phyloP scores from a whole-genome alignment of 345 rosid species.

The Eucalyptus marginata region DNA sequence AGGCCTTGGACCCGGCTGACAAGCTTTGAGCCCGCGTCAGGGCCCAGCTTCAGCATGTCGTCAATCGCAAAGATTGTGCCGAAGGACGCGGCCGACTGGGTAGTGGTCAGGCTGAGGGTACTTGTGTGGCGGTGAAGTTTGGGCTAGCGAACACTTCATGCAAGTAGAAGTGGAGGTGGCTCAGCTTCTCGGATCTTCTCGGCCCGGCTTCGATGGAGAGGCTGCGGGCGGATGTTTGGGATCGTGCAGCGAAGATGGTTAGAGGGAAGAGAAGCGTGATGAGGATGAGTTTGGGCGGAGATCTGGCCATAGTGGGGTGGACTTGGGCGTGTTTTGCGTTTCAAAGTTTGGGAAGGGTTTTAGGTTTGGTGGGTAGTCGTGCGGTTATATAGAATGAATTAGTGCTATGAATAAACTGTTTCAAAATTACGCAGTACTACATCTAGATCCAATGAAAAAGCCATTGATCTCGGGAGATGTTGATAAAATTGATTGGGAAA shows the following conservation, averaged over 20 bases:
- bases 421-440: background rate
- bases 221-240: background rate
- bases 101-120: background rate
- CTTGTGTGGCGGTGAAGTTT: background rate
- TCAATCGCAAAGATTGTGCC: slow-evolving; percentile 2
- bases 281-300: background rate
- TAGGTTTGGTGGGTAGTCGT: background rate
- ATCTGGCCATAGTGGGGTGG: background rate
- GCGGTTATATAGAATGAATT: background rate
- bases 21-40: background rate
- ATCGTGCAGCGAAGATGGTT: background rate
- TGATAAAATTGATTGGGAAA: background rate
- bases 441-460: background rate
- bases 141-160: background rate
- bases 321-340: background rate
- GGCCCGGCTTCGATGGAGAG: background rate
- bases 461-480: background rate
- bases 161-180: slow-evolving; percentile 1
- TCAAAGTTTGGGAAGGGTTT: background rate
- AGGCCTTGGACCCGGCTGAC: slow-evolving; percentile 19
- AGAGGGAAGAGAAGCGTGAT: background rate
- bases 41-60: slow-evolving; percentile 3
- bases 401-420: background rate
- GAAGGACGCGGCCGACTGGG: background rate
- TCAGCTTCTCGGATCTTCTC: background rate